Base-by-base conservation (phyloP, 1,284 basidiomycete genomes). In the Hymenochaete sp. region DNA sequence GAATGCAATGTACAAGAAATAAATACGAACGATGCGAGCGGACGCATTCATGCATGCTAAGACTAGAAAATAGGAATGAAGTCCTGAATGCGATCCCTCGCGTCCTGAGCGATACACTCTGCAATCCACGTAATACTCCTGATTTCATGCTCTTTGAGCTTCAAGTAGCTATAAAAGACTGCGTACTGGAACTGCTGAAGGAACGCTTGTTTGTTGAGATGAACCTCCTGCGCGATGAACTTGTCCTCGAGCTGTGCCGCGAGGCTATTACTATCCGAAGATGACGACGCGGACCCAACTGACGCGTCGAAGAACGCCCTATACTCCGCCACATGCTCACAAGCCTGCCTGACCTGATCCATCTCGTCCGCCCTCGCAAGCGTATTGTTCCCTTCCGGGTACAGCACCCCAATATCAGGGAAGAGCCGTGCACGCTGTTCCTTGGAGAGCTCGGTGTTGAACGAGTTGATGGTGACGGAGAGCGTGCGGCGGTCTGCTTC, bases 391-490 rank as follows among this genome's bases (percentile, higher is more conserved):
- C 96, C 96, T 53, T 86, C 93, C 0, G 96, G 96, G 71, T 84
- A 98, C 39, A 99, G 75, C 47, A 87, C 79, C 9, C 96, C 96
- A 48, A 98, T 88, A 16, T 82, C 76, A 4, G 96, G 96, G 75
- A 96, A 98, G 35, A 99, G 77, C 54, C 84, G 82, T n/a, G 93
- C 92, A 27, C 96, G 86, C 58, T 93, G 85, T 60, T 98, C 95
- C 64, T 98, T 99, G 35, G 84, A 75, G 47, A 99, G 77, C 58
- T 91, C 89, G 8, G 96, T 98, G 53, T 87, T 87, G 63, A 98
- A 96, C 19, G 95, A 98, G 73, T 99, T 99, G 73, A 99, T 91
- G 27, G 96, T 97, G 65, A 98, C 98, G 70, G 98, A 98, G 64
- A 98, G 85, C 2, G 92, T 87, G 42, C 96, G 81, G 29, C 95